A percentile compares a stretch with the other conserved stretches of the same genome.
These are phyloP conservation scores for Allomyces javanicus DNA, from an alignment of 192 early-diverging fungal genomes.

Conservation along the genomic window DNA sequence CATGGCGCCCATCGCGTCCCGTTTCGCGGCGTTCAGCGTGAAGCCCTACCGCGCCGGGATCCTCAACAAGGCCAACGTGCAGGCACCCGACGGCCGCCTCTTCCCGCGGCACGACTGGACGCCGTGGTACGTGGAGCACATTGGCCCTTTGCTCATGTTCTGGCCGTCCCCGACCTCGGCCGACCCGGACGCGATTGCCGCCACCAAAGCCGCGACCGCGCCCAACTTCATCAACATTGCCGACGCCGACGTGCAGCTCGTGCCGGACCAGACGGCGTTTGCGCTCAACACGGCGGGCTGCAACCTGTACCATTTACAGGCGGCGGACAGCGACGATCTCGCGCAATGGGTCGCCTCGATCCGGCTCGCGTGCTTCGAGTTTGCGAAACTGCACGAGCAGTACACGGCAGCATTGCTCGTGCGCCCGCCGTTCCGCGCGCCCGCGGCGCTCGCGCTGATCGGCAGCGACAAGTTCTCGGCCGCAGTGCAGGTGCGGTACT, in stretches of 20 bases:
- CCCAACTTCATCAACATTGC: constrained; percentile 59
- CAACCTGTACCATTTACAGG: constrained; percentile 46
- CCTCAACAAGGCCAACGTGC: constrained; percentile 47
- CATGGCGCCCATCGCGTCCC: constrained; percentile 22
- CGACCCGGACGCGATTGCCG: constrained; percentile 6
- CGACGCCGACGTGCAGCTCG: constrained; percentile 37
- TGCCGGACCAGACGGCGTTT: constrained; percentile 33
- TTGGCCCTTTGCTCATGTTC: constrained; percentile 44
- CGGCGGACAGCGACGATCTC: constrained; percentile 27
- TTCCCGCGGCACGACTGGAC: constrained; percentile 44
- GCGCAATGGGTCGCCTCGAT: constrained; percentile 50
- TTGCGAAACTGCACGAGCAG: constrained; percentile 49
- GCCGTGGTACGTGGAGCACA: constrained; percentile 49
- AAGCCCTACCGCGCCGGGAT: constrained; percentile 54
- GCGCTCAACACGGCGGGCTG: constrained; percentile 47
- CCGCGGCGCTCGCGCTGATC: not conserved
- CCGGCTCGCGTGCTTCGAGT: constrained; percentile 54
- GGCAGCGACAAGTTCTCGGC: not conserved
- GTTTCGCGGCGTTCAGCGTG: constrained; percentile 42
- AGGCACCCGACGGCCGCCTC: constrained; percentile 35
- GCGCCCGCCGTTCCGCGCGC: not conserved
- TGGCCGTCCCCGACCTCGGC: constrained; percentile 16
- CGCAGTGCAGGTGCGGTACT: not conserved
- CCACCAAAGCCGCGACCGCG: constrained; percentile 25
- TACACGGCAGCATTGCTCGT: constrained; percentile 28